Percentiles rank a stretch among this genome's conserved stretches.
Evolutionary conservation across 2,329 filamentous ascomycete genomes (phyloP).

Genomic region (Xenosphaeropsis pyriputrescens): DNA sequence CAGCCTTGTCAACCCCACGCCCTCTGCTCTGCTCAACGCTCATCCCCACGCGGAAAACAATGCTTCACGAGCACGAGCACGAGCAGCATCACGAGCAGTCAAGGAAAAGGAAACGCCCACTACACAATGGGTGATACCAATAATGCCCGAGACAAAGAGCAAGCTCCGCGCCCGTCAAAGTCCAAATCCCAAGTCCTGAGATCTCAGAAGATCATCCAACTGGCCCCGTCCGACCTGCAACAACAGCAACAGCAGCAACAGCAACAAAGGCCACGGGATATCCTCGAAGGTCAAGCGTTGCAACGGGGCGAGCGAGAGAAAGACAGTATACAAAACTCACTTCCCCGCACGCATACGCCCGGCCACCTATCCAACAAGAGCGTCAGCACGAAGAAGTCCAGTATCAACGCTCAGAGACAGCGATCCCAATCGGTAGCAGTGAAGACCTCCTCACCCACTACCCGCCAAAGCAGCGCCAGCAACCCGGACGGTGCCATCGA

Average conservation of each 20-base stretch:
- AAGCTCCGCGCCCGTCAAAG: slow-evolving; percentile 12
- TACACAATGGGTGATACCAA: slow-evolving; percentile 18
- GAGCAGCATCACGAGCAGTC: not conserved
- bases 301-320: slow-evolving; percentile 16
- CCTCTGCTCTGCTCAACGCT: too few species aligned
- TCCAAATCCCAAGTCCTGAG: slow-evolving; percentile 30
- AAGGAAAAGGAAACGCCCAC: slow-evolving; percentile 1
- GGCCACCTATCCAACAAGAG: slow-evolving; percentile 45
- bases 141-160: slow-evolving; percentile 13
- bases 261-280: slow-evolving; percentile 16
- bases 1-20: too few species aligned
- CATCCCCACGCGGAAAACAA: too few species aligned
- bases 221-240: slow-evolving; percentile 19
- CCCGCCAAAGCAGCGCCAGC: slow-evolving; percentile 1
- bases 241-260: too few species aligned
- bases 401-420: slow-evolving; percentile 13
- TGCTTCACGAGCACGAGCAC: not conserved
- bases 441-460: slow-evolving; percentile 10
- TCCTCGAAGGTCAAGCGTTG: slow-evolving; percentile 20
- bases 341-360: slow-evolving; percentile 42
- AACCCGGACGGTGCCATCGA: not conserved
- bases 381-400: slow-evolving; percentile 19
- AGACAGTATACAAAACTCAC: slow-evolving; percentile 9
- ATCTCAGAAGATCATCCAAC: slow-evolving; percentile 34
- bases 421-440: slow-evolving; percentile 19